A percentile compares a stretch with the other conserved stretches of the same genome.
These are phyloP conservation scores for Trichoderma sp. DNA, from an alignment of 2,329 filamentous ascomycete genomes.

Conservation along the genomic window DNA sequence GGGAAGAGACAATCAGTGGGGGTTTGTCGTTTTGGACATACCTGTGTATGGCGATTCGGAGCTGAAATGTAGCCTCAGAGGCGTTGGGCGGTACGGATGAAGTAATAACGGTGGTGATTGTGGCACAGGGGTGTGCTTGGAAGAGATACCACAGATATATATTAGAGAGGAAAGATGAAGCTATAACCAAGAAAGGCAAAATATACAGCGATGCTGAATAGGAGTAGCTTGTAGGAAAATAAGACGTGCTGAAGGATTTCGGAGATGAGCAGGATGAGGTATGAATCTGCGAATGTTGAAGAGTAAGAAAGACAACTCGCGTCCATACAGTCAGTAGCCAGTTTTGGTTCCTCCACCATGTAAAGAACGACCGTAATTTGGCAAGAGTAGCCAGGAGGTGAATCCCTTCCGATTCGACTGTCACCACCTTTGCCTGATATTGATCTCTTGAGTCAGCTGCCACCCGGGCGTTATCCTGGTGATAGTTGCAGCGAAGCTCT, in stretches of 20 bases:
- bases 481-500: neutral
- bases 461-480: neutral
- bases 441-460: neutral
- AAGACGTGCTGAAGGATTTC: neutral
- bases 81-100: neutral
- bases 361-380: too few relatives aligned
- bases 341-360: neutral
- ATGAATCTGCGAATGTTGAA: neutral
- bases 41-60: constrained; percentile 11
- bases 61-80: neutral
- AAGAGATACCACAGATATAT: neutral
- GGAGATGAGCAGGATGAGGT: neutral
- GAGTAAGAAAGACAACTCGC: neutral
- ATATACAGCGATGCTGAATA: neutral
- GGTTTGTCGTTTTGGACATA: constrained; percentile 11
- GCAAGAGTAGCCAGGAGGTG: neutral
- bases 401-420: neutral
- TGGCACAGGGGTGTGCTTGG: neutral
- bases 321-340: neutral
- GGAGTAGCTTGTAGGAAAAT: neutral
- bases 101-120: constrained; percentile 7
- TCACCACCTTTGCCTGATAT: neutral
- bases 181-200: neutral
- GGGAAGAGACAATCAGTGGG: neutral
- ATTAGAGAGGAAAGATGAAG: neutral